phyloP scores from a whole-genome alignment of 306 rosid species.

The Prunus armeniaca region DNA sequence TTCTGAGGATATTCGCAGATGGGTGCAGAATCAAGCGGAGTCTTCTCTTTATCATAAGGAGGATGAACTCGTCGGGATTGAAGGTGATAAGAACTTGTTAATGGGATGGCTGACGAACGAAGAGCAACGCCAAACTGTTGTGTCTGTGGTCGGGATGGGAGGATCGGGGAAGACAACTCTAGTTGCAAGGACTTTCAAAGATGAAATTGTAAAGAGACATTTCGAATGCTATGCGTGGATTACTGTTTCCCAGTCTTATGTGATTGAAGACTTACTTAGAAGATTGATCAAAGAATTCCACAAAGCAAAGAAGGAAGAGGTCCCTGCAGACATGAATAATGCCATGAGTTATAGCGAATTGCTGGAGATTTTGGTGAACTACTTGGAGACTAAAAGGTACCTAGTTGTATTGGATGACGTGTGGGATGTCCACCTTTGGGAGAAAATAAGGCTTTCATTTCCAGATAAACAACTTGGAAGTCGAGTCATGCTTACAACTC shows the following conservation, averaged over 20 bases:
- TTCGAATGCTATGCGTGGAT: constrained; percentile 5
- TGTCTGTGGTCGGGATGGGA: not conserved
- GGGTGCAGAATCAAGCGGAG: not conserved
- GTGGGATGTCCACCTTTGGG: constrained; percentile 6
- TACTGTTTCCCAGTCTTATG: constrained; percentile 16
- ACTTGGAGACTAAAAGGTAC: constrained; percentile 16
- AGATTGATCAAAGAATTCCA: constrained; percentile 21
- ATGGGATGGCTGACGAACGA: not conserved
- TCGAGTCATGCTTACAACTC: constrained; percentile 22
- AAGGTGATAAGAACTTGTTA: not conserved
- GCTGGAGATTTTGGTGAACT: not conserved
- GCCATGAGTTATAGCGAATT: too few relatives aligned
- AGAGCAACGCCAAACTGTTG: not conserved
- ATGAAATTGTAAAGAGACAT: not conserved
- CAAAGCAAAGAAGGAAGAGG: not conserved
- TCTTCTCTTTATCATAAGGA: not conserved
- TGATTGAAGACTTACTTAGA: constrained; percentile 19
- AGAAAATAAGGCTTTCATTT: not conserved
- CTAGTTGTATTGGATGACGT: not conserved
- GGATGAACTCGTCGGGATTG: constrained; percentile 2
- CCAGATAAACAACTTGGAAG: constrained; percentile 12
- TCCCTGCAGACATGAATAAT: too few relatives aligned
- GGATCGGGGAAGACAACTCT: not conserved
- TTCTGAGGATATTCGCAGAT: not conserved
- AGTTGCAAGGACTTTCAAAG: not conserved